Base-by-base conservation (phyloP, 2,329 filamentous ascomycete genomes). In the Rhytidhysteron rufulum region DNA sequence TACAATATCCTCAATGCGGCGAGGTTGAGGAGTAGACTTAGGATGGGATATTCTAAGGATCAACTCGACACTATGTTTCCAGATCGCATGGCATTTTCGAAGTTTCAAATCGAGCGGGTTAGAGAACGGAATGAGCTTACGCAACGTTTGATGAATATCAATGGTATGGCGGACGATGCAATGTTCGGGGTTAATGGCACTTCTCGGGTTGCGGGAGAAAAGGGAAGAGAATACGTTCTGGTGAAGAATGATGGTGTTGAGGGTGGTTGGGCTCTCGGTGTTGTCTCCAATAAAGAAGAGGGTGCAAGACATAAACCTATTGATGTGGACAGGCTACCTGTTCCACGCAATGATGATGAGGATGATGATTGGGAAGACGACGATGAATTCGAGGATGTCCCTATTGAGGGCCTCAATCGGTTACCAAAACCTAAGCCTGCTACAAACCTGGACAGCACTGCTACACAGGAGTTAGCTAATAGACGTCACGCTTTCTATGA, bases 1-100 rank as follows among this genome's bases (percentile, higher is more conserved):
- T 98, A 98, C 71, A 97, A 97, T 55, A 98, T 98, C 39, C 70
- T 98, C 17, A 98, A 98, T 60, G 93, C 94, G 1, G 93, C 94
- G 2, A 78, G 93, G 45, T 62, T 98, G 45, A 77, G 93, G 41
- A 95, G 88, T 63, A 78, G 93, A 39, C 73, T 98, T 56, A 81
- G 93, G 60, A 95, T 98, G 91, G 93, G 93, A 0, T 79, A 95
- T 54, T 95, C 88, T 41, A 97, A 97, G 65, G 91, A 98, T 49
- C 93, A 98, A 66, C 69, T 98, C 11, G 90, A 97, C 51, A 80
- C 77, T 33, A 98, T 98, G 93, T 98, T 98, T 61, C 91, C 93
- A 0, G 86, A 98, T 62, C 82, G 93, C 19, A 96, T 98, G 89
- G 93, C 85, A 1, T 98, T 98, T 59, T 96, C 90, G 1, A 85